These are phyloP conservation scores for Hymenoscyphus repandus DNA, from an alignment of 2,329 filamentous ascomycete genomes.

Conservation along the genomic window DNA sequence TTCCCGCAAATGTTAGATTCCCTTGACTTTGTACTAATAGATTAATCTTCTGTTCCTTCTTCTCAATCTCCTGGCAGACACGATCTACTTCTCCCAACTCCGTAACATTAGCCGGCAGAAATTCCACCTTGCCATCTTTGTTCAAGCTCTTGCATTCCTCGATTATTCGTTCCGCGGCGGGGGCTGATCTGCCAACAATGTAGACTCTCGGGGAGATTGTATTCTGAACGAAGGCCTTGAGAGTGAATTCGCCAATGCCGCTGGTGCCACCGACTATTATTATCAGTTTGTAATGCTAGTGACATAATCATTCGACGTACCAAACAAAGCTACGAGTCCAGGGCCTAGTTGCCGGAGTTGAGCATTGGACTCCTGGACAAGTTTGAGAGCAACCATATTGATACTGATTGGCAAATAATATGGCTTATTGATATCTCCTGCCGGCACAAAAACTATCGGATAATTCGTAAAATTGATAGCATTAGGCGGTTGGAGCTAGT, in stretches of 20 bases:
- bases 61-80: constrained; percentile 44
- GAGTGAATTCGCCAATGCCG: constrained; percentile 44
- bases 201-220: constrained; percentile 39
- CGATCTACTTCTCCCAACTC: constrained; percentile 44
- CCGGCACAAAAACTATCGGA: background rate
- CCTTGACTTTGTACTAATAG: constrained; percentile 49
- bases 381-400: constrained; percentile 25
- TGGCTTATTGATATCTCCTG: background rate
- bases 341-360: constrained; percentile 27
- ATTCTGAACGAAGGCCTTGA: constrained; percentile 40
- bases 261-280: constrained; percentile 39
- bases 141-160: constrained; percentile 40
- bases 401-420: constrained; percentile 20
- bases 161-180: constrained; percentile 36
- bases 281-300: background rate
- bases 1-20: constrained; percentile 32
- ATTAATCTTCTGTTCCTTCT: constrained; percentile 47
- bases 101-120: constrained; percentile 41
- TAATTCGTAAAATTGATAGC: too few relatives aligned
- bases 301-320: constrained; percentile 4
- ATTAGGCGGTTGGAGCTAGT: too few relatives aligned
- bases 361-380: constrained; percentile 26
- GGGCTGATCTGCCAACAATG: constrained; percentile 42
- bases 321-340: constrained; percentile 27
- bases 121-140: constrained; percentile 40